Evolutionary conservation across 495 filamentous ascomycete genomes (phyloP).

Genomic region (Hypoxylon perforatum): DNA sequence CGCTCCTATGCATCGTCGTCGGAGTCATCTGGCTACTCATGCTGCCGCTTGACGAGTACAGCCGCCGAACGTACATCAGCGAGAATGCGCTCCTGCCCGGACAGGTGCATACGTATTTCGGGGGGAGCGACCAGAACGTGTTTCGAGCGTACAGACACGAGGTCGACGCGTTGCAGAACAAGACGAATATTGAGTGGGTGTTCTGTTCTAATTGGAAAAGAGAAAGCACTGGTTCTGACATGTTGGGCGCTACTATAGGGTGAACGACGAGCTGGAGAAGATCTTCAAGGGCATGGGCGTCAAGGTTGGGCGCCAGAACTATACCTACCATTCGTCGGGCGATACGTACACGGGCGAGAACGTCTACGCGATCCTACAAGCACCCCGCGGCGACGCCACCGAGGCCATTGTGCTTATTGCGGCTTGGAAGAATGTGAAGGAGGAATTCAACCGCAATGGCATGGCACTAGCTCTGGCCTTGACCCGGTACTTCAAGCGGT

Average conservation of each 20-base stretch:
- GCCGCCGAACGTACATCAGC: slow-evolving; percentile 92
- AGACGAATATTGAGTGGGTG: slow-evolving; percentile 61
- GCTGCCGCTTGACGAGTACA: slow-evolving; percentile 93
- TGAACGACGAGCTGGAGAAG: slow-evolving; percentile 74
- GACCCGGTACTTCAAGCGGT: slow-evolving; percentile 94
- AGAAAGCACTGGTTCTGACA: slow-evolving; percentile 25
- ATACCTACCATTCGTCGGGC: slow-evolving; percentile 80
- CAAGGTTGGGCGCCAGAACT: slow-evolving; percentile 84
- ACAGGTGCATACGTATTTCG: slow-evolving; percentile 97
- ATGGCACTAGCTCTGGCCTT: slow-evolving; percentile 86
- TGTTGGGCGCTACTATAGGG: slow-evolving; percentile 51
- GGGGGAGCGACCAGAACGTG: slow-evolving; percentile 93
- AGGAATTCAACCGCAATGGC: slow-evolving; percentile 83
- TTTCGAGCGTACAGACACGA: slow-evolving; percentile 94
- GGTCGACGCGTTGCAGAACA: slow-evolving; percentile 69
- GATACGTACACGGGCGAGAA: slow-evolving; percentile 84
- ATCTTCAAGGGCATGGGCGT: slow-evolving; percentile 82
- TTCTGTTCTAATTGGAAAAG: not conserved
- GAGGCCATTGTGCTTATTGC: slow-evolving; percentile 94
- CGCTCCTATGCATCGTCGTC: slow-evolving; percentile 85
- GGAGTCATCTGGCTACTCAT: slow-evolving; percentile 93
- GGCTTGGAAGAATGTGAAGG: slow-evolving; percentile 86
- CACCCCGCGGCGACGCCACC: slow-evolving; percentile 95
- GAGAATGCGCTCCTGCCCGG: slow-evolving; percentile 96
- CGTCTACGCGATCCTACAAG: slow-evolving; percentile 93